Conservation (phyloP, 2,329 filamentous ascomycete genomes). For the Hymenoscyphus repandus region DNA sequence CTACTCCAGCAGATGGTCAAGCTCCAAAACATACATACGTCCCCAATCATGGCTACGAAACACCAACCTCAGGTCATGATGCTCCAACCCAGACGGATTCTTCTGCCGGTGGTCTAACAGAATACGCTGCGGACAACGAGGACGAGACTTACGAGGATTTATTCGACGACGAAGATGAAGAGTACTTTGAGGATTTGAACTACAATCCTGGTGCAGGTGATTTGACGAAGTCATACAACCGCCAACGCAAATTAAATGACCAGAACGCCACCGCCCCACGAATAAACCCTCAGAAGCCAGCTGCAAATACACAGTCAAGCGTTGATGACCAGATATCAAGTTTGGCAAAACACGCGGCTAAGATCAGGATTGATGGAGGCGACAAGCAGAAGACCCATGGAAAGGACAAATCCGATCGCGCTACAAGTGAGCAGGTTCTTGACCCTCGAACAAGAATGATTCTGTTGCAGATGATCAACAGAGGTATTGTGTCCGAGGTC, state of each 20-base stretch:
- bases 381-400: slow-evolving; percentile 53
- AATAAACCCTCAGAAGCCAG: slow-evolving; percentile 73
- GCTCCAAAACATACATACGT: slow-evolving; percentile 42
- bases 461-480: slow-evolving; percentile 91
- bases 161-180: slow-evolving; percentile 56
- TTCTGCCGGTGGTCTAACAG: slow-evolving; percentile 25
- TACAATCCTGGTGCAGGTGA: slow-evolving; percentile 58
- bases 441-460: slow-evolving; percentile 95
- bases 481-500: slow-evolving; percentile 80
- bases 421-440: slow-evolving; percentile 90
- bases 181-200: slow-evolving; percentile 52
- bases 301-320: slow-evolving; percentile 70
- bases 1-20: slow-evolving; percentile 38
- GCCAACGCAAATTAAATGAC: slow-evolving; percentile 64
- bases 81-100: slow-evolving; percentile 29
- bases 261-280: slow-evolving; percentile 49
- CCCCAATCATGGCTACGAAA: slow-evolving; percentile 43
- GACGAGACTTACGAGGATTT: slow-evolving; percentile 41
- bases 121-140: slow-evolving; percentile 33
- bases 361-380: slow-evolving; percentile 70
- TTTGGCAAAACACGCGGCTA: slow-evolving; percentile 78
- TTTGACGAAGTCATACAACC: slow-evolving; percentile 79
- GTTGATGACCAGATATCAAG: slow-evolving; percentile 84
- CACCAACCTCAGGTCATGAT: slow-evolving; percentile 31
- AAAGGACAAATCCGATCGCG: slow-evolving; percentile 87